These are phyloP conservation scores for Candida qinlingensis DNA, from an alignment of 805 yeast genomes.

Conservation along the genomic window DNA sequence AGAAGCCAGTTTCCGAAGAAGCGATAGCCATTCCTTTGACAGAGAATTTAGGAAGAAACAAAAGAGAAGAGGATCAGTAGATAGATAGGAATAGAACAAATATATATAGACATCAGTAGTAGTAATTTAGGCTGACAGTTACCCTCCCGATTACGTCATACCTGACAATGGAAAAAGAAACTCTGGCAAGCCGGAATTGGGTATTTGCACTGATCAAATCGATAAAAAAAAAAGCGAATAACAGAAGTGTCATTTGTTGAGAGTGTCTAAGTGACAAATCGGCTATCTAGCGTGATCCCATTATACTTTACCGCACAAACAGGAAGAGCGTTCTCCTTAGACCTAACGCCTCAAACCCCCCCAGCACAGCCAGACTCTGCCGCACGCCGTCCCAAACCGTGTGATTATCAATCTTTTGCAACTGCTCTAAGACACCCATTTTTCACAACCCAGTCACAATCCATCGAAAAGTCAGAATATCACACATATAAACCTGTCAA, in stretches of 20 bases:
- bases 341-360: too few relatives aligned
- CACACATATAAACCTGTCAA: too few relatives aligned
- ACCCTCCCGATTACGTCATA: neutral
- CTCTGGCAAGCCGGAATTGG: too few relatives aligned
- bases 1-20: neutral
- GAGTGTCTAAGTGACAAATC: too few relatives aligned
- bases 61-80: neutral
- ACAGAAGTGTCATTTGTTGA: neutral
- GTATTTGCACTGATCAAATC: neutral
- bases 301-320: too few relatives aligned
- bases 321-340: too few relatives aligned
- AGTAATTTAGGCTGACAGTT: neutral
- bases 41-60: neutral
- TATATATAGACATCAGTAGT: neutral
- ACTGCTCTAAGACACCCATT: neutral
- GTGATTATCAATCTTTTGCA: neutral
- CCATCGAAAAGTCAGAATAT: too few relatives aligned
- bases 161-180: neutral
- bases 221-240: neutral
- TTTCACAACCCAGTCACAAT: neutral
- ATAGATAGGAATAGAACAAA: neutral
- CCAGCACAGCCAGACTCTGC: too few relatives aligned
- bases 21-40: neutral
- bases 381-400: neutral
- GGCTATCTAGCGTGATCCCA: too few relatives aligned